Conservation (phyloP, 208 protist species). For the Blastocrithidia nonstop region DNA sequence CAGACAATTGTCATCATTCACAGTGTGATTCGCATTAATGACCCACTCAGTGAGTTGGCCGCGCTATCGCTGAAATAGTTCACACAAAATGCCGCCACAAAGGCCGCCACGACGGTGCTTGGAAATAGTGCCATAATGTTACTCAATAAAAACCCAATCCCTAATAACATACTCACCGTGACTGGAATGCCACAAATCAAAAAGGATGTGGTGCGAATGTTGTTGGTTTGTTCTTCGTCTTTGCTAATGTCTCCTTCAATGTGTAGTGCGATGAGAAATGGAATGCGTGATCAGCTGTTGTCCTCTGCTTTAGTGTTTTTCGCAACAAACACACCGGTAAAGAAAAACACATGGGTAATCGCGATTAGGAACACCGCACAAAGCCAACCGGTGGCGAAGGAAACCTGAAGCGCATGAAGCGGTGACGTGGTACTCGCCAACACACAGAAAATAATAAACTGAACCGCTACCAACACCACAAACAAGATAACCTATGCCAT, state of each 20-base stretch:
- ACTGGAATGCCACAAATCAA: conserved; percentile 38
- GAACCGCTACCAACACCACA: conserved; percentile 11
- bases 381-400: conserved; percentile 47
- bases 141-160: conserved; percentile 55
- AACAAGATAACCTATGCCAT: conserved; percentile 26
- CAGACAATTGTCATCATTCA: conserved; percentile 40
- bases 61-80: conserved; percentile 40
- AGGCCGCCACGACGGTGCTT: conserved; percentile 9
- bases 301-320: conserved; percentile 4
- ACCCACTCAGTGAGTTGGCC: conserved; percentile 19
- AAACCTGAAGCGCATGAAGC: conserved; percentile 23
- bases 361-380: conserved; percentile 20
- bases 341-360: conserved; percentile 37
- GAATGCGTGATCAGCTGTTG: conserved; percentile 12
- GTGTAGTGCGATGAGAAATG: conserved; percentile 34
- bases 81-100: conserved; percentile 28
- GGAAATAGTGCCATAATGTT: conserved; percentile 25
- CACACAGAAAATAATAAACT: conserved; percentile 46
- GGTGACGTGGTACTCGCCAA: conserved; percentile 15
- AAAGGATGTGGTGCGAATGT: conserved; percentile 19
- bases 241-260: conserved; percentile 8
- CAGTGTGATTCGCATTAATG: conserved; percentile 23
- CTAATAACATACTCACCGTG: conserved; percentile 34
- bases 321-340: conserved; percentile 22
- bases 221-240: not conserved